Conservation (phyloP, 169 alveolate species). For the Plasmodium adleri region DNA sequence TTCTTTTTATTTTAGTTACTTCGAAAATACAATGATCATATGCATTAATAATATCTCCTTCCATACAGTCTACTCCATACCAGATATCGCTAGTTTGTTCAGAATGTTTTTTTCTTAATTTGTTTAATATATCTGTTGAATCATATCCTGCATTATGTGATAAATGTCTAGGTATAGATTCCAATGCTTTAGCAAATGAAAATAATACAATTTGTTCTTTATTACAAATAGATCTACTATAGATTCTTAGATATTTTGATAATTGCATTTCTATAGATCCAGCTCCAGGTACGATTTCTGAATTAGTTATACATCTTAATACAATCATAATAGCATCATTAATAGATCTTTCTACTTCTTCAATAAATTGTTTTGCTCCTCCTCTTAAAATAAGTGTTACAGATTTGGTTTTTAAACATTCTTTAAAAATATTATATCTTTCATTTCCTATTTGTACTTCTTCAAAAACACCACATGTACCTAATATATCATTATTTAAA, state of each 20-base stretch:
- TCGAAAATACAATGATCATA: constrained; percentile 96
- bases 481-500: constrained; percentile 91
- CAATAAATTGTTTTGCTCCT: constrained; percentile 98
- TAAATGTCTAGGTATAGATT: constrained; percentile 96
- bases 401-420: constrained; percentile 93
- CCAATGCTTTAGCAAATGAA: constrained; percentile 96
- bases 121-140: constrained; percentile 94
- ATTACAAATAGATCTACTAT: constrained; percentile 91
- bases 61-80: constrained; percentile 96
- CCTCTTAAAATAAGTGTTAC: constrained; percentile 97
- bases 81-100: constrained; percentile 82
- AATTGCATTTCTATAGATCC: constrained; percentile 96
- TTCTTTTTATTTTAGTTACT: constrained; percentile 95
- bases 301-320: constrained; percentile 93
- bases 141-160: constrained; percentile 98
- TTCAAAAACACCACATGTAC: constrained; percentile 97
- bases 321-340: constrained; percentile 98
- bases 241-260: constrained; percentile 79
- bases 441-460: constrained; percentile 98
- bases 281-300: constrained; percentile 97
- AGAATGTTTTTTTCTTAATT: constrained; percentile 95
- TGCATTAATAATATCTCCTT: constrained; percentile 92
- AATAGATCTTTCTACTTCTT: constrained; percentile 97
- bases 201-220: constrained; percentile 94
- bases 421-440: constrained; percentile 96